phyloP scores from a whole-genome alignment of 495 filamentous ascomycete genomes.

The Podospora pseudopauciseta region DNA sequence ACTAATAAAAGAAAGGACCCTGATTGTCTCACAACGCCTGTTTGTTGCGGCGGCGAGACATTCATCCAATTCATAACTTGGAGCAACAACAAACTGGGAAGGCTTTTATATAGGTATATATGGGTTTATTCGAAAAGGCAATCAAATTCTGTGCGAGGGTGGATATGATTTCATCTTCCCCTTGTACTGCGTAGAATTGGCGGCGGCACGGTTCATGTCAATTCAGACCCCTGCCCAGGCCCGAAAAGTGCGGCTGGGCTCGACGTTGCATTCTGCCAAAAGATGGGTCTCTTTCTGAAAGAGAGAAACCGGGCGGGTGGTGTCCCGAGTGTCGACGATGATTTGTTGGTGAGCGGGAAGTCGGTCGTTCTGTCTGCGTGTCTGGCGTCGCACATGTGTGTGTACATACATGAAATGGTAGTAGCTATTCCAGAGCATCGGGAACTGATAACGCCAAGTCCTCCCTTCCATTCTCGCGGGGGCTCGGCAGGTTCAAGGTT shows the following conservation, averaged over 20 bases:
- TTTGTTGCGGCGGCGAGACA: neutral
- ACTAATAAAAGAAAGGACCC: no score
- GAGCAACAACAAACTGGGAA: neutral
- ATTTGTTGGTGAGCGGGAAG: neutral
- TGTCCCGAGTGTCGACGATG: neutral
- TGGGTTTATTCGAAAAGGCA: neutral
- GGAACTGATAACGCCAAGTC: constrained; percentile 9
- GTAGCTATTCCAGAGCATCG: neutral
- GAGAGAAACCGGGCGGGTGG: neutral
- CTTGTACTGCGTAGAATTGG: neutral
- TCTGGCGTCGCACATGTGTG: constrained; percentile 6
- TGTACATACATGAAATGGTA: neutral
- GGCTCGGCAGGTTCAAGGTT: neutral
- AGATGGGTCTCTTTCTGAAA: no score
- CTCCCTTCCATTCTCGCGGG: neutral
- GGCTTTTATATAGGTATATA: neutral
- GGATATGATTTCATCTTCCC: constrained; percentile 8
- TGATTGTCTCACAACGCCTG: neutral
- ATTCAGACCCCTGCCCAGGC: constrained; percentile 2
- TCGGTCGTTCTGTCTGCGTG: neutral
- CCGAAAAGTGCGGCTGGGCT: constrained; percentile 20
- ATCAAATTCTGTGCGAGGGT: neutral
- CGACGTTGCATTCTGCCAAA: neutral
- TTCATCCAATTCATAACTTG: neutral
- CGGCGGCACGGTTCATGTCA: constrained; percentile 11